phyloP scores from a whole-genome alignment of 2,329 filamentous ascomycete genomes.

The Venturia nashicola region DNA sequence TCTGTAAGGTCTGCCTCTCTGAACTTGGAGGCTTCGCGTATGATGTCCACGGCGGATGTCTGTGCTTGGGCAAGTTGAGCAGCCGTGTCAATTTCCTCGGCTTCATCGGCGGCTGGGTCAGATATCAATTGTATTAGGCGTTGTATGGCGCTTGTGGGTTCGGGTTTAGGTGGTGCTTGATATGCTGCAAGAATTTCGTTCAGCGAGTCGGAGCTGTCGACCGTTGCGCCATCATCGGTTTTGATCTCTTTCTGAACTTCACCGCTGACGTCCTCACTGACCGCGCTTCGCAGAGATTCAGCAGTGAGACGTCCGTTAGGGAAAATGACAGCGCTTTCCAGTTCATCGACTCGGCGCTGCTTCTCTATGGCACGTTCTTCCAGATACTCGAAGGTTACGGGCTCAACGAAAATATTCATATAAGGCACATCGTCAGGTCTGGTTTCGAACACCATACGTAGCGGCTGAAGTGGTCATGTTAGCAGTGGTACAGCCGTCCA shows the following conservation, averaged over 20 bases:
- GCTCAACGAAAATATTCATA: constrained; percentile 86
- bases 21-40: neutral
- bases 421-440: constrained; percentile 47
- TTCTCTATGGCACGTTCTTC: constrained; percentile 55
- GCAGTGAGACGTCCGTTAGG: constrained; percentile 19
- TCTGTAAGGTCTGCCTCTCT: neutral
- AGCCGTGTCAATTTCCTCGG: neutral
- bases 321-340: constrained; percentile 51
- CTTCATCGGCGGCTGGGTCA: neutral
- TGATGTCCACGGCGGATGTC: neutral
- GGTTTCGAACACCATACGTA: constrained; percentile 76
- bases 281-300: constrained; percentile 1
- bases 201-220: constrained; percentile 2
- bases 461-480: constrained; percentile 32
- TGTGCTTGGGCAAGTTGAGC: neutral
- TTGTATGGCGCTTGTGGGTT: neutral
- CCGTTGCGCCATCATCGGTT: constrained; percentile 15
- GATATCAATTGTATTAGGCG: neutral
- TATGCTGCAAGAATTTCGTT: neutral
- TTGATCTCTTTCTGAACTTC: constrained; percentile 21
- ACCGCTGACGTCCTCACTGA: constrained; percentile 16
- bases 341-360: constrained; percentile 47
- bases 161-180: neutral
- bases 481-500: neutral
- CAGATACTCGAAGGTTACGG: constrained; percentile 50